Evolutionary conservation across 2,329 filamentous ascomycete species (phyloP).

Genomic region (Aspergillus sclerotialis): DNA sequence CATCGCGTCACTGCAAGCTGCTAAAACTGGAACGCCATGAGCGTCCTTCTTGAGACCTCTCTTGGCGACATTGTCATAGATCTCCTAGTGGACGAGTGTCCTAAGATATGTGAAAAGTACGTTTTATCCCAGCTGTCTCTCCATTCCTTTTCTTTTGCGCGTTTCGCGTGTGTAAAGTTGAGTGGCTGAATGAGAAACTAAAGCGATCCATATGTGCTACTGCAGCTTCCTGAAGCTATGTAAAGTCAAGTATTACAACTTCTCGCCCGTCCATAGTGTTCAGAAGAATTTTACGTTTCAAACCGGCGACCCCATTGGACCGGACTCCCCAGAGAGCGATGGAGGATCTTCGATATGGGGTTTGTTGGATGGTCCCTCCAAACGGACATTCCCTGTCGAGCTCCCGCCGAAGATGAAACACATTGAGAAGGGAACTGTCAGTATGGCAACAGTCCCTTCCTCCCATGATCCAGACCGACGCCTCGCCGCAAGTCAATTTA

Average conservation of each 20-base stretch:
- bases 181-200: slow-evolving; percentile 52
- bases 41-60: slow-evolving; percentile 87
- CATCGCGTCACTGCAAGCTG: no score
- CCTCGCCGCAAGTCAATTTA: slow-evolving; percentile 84
- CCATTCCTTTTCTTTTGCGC: slow-evolving; percentile 8
- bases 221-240: slow-evolving; percentile 92
- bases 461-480: slow-evolving; percentile 71
- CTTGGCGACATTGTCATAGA: slow-evolving; percentile 93
- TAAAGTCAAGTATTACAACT: slow-evolving; percentile 99
- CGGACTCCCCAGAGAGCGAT: slow-evolving; percentile 75
- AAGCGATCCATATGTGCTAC: slow-evolving; percentile 37
- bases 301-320: slow-evolving; percentile 88
- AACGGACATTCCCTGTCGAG: slow-evolving; percentile 74
- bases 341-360: slow-evolving; percentile 94
- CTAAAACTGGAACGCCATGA: no score
- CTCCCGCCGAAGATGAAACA: slow-evolving; percentile 86
- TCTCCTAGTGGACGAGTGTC: slow-evolving; percentile 78
- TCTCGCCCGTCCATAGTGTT: slow-evolving; percentile 81
- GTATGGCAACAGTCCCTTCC: slow-evolving; percentile 87
- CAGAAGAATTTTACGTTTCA: slow-evolving; percentile 96
- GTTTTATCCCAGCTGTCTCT: slow-evolving; percentile 27
- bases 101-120: slow-evolving; percentile 91
- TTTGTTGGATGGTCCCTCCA: slow-evolving; percentile 60
- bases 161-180: no score
- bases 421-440: slow-evolving; percentile 81